Conservation (phyloP, 805 yeast genomes). For the Pichia occidentalis region DNA sequence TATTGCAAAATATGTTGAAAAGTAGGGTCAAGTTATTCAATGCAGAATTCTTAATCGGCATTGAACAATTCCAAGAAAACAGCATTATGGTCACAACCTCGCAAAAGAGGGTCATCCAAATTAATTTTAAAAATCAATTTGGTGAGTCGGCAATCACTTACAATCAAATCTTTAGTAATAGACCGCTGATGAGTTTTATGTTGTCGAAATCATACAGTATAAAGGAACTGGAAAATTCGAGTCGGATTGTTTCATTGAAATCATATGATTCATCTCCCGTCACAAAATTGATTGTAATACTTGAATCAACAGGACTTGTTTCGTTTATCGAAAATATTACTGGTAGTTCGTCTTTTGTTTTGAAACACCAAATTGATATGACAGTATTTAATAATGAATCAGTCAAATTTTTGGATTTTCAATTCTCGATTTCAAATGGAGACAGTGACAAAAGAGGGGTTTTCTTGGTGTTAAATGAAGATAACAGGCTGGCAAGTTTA, state of each 20-base stretch:
- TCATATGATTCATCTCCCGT: slow-evolving; percentile 38
- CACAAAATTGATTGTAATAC: slow-evolving; percentile 36
- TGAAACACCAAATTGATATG: slow-evolving; percentile 4
- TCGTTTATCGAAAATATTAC: slow-evolving; percentile 30
- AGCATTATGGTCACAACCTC: slow-evolving; percentile 71
- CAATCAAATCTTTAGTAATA: slow-evolving; percentile 18
- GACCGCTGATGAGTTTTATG: slow-evolving; percentile 13
- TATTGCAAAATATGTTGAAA: slow-evolving; percentile 28
- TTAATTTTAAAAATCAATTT: slow-evolving; percentile 58
- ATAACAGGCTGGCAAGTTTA: not conserved
- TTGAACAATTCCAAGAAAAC: slow-evolving; percentile 62
- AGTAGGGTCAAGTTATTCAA: slow-evolving; percentile 37
- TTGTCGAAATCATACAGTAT: slow-evolving; percentile 17
- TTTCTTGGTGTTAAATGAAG: not conserved
- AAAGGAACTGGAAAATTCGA: slow-evolving; percentile 22
- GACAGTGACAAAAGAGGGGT: not conserved
- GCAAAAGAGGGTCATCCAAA: slow-evolving; percentile 54
- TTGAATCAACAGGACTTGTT: slow-evolving; percentile 41
- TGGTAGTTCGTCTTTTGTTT: slow-evolving; percentile 21
- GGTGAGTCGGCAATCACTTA: slow-evolving; percentile 46
- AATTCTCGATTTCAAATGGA: not conserved
- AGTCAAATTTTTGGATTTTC: slow-evolving; percentile 2
- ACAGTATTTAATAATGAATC: not conserved
- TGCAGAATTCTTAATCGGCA: slow-evolving; percentile 50
- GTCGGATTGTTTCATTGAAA: slow-evolving; percentile 53